Percentiles rank a stretch among this genome's conserved stretches.
These are phyloP conservation scores for Penicillium sp. DNA, from an alignment of 2,329 filamentous ascomycete genomes.

Conservation along the genomic window DNA sequence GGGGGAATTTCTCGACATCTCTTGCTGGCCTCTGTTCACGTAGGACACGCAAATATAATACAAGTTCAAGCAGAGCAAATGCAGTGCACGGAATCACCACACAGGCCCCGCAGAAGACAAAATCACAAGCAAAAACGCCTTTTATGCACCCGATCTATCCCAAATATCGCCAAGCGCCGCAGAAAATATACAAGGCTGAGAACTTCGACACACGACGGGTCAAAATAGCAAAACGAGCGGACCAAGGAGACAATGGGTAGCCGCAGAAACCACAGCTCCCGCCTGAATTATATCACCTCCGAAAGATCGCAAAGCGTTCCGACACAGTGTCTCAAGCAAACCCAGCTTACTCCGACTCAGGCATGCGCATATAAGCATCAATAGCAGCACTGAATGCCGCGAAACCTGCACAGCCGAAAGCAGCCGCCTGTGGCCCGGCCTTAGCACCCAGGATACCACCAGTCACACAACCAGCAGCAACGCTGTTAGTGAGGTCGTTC, in stretches of 20 bases:
- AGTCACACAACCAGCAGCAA: constrained; percentile 86
- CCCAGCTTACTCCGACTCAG: constrained; percentile 38
- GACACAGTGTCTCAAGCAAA: not conserved
- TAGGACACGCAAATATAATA: constrained; percentile 9
- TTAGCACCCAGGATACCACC: constrained; percentile 85
- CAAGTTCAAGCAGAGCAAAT: not conserved
- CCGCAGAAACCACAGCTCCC: not conserved
- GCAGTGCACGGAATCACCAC: not conserved
- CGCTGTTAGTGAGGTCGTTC: constrained; percentile 89
- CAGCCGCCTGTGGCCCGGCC: constrained; percentile 86
- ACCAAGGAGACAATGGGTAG: not conserved
- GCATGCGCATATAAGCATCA: constrained; percentile 86
- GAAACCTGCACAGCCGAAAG: constrained; percentile 87
- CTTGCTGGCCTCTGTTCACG: not conserved
- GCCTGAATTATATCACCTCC: not conserved
- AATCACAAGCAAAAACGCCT: constrained; percentile 26
- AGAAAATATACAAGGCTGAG: constrained; percentile 24
- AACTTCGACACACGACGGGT: not conserved
- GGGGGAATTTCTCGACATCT: constrained; percentile 2
- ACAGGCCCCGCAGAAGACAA: not conserved
- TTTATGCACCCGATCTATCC: constrained; percentile 31
- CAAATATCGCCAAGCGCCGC: constrained; percentile 21
- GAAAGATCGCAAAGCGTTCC: not conserved
- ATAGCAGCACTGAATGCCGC: constrained; percentile 91
- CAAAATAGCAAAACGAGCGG: constrained; percentile 4